Base-by-base conservation (phyloP, 2,329 filamentous ascomycete genomes). In the Trichoderma cornu-damae region DNA sequence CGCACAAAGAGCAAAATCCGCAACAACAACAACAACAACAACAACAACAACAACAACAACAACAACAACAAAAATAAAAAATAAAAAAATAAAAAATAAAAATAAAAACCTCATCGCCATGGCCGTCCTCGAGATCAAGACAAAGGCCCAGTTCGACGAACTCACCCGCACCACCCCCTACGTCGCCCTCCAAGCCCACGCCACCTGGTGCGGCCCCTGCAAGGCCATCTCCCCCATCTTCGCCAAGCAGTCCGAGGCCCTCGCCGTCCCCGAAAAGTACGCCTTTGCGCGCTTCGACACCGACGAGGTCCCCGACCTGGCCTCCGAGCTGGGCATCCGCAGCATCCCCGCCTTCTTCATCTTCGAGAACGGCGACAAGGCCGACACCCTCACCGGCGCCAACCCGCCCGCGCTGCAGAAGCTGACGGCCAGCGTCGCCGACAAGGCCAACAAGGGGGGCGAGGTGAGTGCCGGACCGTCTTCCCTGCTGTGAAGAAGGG, bases 131-230 rank as follows among this genome's bases (percentile, higher is more conserved):
- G 66, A 69, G 64, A 72, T 81, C 67, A 70, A 66, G 58, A 68
- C 73, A 48, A 70, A 72, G 62, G 65, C 71, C 50, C 73, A 82
- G 63, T 81, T 83, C 64, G 68, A 79, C 60, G 64, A 70, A 35
- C 78, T 84, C 61, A 66, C 82, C 64, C 63, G 70, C 14, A 69
- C 68, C 8, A 79, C 73, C 47, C 77, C 73, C 46, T 80, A 77
- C 70, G 79, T 83, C 61, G 75, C 77, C 60, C 70, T 81, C 61
- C 80, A 85, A 67, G 83, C 84, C 71, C 79, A 74, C 70, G 81
- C 82, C 59, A 72, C 77, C 65, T 85, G 82, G 82, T 85, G 82
- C 70, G 76, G 75, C 37, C 82, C 82, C 26, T 85, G 82, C 79
- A 82, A 81, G 70, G 72, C 73, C 63, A 84, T 85, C 66, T 78